Evolutionary conservation across 768 basidiomycete genomes (phyloP).

Genomic region (Coprinopsis cinerea): DNA sequence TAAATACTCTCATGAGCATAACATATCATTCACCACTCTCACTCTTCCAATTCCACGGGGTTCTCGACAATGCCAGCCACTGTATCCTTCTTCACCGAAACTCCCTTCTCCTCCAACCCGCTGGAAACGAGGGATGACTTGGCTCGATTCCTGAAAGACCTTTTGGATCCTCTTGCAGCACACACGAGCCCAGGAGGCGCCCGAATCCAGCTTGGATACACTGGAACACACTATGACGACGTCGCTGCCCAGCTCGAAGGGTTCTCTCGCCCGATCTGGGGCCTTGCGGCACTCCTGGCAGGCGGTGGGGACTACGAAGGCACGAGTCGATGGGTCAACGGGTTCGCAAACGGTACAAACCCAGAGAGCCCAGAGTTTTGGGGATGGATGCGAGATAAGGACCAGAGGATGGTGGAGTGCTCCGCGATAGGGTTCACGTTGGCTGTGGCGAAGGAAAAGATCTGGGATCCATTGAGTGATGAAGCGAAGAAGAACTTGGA

Average conservation of each 20-base stretch:
- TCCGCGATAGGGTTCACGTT: conserved; percentile 70
- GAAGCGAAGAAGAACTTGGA: conserved; percentile 53
- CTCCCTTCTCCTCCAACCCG: conserved; percentile 52
- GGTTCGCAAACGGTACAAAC: conserved; percentile 65
- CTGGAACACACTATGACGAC: conserved; percentile 71
- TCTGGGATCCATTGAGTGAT: conserved; percentile 56
- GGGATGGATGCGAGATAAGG: conserved; percentile 68
- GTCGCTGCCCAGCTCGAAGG: conserved; percentile 69
- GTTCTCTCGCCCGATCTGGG: conserved; percentile 75
- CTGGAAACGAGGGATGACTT: conserved; percentile 58
- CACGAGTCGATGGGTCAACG: conserved; percentile 55
- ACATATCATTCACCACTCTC: neutral
- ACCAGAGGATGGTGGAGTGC: conserved; percentile 81
- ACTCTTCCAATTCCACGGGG: neutral
- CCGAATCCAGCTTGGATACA: conserved; percentile 61
- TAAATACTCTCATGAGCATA: conserved; percentile 1
- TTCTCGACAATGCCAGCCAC: conserved; percentile 14
- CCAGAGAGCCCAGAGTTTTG: conserved; percentile 65
- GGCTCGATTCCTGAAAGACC: conserved; percentile 42
- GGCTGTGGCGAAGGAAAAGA: conserved; percentile 54
- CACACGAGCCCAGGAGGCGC: conserved; percentile 74
- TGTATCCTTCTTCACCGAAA: conserved; percentile 29
- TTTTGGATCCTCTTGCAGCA: conserved; percentile 60
- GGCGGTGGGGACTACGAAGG: conserved; percentile 60
- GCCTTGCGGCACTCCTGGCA: conserved; percentile 56